These are phyloP conservation scores for Chaetomium sp. DNA, from an alignment of 2,329 filamentous ascomycete genomes.

Conservation along the genomic window DNA sequence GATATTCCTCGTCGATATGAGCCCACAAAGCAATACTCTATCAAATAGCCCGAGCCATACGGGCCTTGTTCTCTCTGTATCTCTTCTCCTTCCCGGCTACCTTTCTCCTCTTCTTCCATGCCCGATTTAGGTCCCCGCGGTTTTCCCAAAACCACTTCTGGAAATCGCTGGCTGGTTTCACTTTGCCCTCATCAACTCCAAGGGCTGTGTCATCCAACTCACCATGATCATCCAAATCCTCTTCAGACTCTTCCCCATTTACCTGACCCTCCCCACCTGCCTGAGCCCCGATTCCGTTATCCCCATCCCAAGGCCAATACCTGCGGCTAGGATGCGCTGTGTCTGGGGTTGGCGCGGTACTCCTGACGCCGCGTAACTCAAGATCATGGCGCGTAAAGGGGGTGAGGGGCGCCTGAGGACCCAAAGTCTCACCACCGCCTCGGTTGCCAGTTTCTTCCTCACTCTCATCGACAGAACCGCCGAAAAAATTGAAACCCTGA, in stretches of 20 bases:
- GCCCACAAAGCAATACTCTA: neutral
- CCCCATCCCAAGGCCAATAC: slow-evolving; percentile 52
- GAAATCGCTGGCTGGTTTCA: slow-evolving; percentile 44
- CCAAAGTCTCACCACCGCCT: slow-evolving; percentile 36
- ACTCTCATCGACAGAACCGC: slow-evolving; percentile 35
- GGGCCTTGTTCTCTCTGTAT: slow-evolving; percentile 57
- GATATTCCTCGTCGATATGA: neutral
- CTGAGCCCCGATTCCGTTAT: slow-evolving; percentile 40
- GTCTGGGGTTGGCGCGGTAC: slow-evolving; percentile 90
- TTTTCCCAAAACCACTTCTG: slow-evolving; percentile 65
- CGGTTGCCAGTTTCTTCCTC: slow-evolving; percentile 35
- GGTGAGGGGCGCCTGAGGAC: slow-evolving; percentile 58
- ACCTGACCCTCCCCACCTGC: slow-evolving; percentile 36
- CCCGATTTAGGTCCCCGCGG: slow-evolving; percentile 55
- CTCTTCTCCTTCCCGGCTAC: slow-evolving; percentile 59
- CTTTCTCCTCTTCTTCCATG: slow-evolving; percentile 61
- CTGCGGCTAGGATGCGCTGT: slow-evolving; percentile 69
- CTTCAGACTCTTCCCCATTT: slow-evolving; percentile 24
- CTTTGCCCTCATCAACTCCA: slow-evolving; percentile 14
- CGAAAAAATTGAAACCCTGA: slow-evolving; percentile 74
- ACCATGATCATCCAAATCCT: slow-evolving; percentile 25
- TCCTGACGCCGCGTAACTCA: slow-evolving; percentile 67
- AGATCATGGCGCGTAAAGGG: slow-evolving; percentile 77
- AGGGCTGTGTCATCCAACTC: slow-evolving; percentile 17
- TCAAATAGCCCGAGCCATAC: slow-evolving; percentile 38